Base-by-base conservation (phyloP, 495 filamentous ascomycete species). In the Rusavskia elegans region DNA sequence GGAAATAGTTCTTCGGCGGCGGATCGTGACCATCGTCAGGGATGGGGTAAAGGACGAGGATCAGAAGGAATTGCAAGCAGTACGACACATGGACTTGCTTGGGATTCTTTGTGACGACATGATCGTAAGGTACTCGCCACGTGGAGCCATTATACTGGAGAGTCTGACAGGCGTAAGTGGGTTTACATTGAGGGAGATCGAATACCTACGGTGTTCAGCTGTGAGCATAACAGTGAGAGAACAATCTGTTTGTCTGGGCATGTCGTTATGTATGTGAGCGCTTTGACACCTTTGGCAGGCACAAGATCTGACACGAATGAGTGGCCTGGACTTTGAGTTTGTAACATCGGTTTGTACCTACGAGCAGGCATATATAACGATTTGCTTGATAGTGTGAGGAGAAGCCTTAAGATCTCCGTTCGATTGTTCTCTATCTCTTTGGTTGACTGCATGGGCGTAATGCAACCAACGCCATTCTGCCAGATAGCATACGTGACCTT, bases 391-490 rank as follows among this genome's bases (percentile, higher is more conserved):
- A 99, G 66, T 0, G 88, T 89, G 53, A 99, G 72, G 37, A 99
- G 72, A 57, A 97, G 66, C 35, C 93, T 80, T 54, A 99, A 66
- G 25, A 95, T 82, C 63, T 99, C 92, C 57, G 83, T 86, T 29
- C 92, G 80, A 64, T 95, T 95, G 65, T 75, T 89, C 68, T 99
- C 92, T 45, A 84, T 79, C 54, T 95, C 85, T 65, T 85, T 95
- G 38, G 77, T 94, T 19, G 89, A 87, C 17, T 83, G 83, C 64
- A 95, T 81, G 1, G 87, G 75, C 7, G 84, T 86, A 63, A 94
- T 94, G 68, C 90, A 97, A 2, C 92, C 92, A 45, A 99, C 90
- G 23, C 92, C 92, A 59, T 84, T 96, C 66, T 96, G 88, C 92
- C 92, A 99, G 59, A 99, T 97, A 36, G 88, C 82, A 68, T 87